Percentiles rank a stretch among this genome's conserved stretches.
phyloP scores from a whole-genome alignment of 305 asterid genomes.

The Fraxinus latifolia region DNA sequence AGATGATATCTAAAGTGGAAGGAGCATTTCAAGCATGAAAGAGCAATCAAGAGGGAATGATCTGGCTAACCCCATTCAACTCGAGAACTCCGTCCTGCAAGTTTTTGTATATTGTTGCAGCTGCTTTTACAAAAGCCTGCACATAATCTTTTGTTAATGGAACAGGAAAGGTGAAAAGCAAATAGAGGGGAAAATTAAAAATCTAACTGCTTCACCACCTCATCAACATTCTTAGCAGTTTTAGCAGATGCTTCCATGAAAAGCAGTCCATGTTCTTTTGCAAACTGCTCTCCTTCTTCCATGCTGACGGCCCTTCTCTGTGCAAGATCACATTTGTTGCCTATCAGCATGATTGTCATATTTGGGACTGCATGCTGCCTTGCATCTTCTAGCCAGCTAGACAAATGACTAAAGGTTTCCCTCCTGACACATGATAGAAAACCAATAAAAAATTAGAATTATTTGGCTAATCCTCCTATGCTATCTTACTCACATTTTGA shows the following conservation, averaged over 20 bases:
- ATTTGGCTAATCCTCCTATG: not conserved
- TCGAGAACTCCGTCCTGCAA: slow-evolving; percentile 56
- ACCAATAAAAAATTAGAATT: not conserved
- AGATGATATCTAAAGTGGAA: not conserved
- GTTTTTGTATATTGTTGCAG: slow-evolving; percentile 51
- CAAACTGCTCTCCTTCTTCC: slow-evolving; percentile 69
- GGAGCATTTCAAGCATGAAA: slow-evolving; percentile 6
- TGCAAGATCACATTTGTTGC: slow-evolving; percentile 66
- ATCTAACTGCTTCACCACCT: slow-evolving; percentile 35
- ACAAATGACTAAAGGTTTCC: slow-evolving; percentile 62
- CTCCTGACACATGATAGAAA: slow-evolving; percentile 37
- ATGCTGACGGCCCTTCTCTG: slow-evolving; percentile 58
- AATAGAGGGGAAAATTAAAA: not conserved
- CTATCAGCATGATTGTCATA: slow-evolving; percentile 61
- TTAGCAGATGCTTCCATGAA: slow-evolving; percentile 79
- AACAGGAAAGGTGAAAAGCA: not conserved
- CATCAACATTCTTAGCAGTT: slow-evolving; percentile 61
- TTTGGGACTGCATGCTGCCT: slow-evolving; percentile 52
- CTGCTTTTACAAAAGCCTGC: slow-evolving; percentile 62
- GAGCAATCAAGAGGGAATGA: slow-evolving; percentile 5
- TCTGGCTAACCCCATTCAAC: slow-evolving; percentile 48
- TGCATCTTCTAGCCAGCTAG: slow-evolving; percentile 72
- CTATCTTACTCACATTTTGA: not conserved
- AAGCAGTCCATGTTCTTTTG: slow-evolving; percentile 53
- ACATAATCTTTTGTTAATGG: slow-evolving; percentile 17